These are phyloP conservation scores for Porcisia hertigi DNA, from an alignment of 208 protist species.

Conservation along the genomic window DNA sequence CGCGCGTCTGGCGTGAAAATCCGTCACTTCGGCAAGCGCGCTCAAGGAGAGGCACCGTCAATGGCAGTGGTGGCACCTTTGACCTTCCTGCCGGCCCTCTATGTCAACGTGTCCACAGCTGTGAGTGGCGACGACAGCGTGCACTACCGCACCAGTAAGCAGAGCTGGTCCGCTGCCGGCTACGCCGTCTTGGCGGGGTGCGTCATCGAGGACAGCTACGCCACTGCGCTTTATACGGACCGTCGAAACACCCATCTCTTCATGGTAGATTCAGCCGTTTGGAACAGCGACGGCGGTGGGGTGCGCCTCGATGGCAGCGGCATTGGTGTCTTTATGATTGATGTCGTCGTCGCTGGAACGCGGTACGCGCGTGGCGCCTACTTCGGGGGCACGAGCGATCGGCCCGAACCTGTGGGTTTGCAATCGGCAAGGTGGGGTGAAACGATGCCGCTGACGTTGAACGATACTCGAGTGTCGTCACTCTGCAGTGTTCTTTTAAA, in stretches of 20 bases:
- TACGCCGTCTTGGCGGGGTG: conserved; percentile 14
- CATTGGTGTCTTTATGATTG: conserved; percentile 23
- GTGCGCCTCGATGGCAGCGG: conserved; percentile 33
- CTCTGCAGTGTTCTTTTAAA: conserved; percentile 43
- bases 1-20: conserved; percentile 23
- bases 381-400: background rate
- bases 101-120: conserved; percentile 26
- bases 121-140: background rate
- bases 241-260: conserved; percentile 19
- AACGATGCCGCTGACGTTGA: background rate
- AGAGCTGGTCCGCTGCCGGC: background rate
- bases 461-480: conserved; percentile 19
- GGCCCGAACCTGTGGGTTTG: background rate
- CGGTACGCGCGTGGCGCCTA: conserved; percentile 22
- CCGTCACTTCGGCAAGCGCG: conserved; percentile 35
- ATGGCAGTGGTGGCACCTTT: conserved; percentile 10
- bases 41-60: background rate
- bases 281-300: conserved; percentile 42
- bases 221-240: conserved; percentile 34
- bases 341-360: conserved; percentile 36
- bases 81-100: conserved; percentile 33
- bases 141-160: background rate
- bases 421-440: background rate
- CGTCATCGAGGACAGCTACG: conserved; percentile 36
- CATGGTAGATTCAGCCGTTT: conserved; percentile 38